Evolutionary conservation across 2,329 filamentous ascomycete genomes (phyloP).

Genomic region (Alternaria angustiovoidea): DNA sequence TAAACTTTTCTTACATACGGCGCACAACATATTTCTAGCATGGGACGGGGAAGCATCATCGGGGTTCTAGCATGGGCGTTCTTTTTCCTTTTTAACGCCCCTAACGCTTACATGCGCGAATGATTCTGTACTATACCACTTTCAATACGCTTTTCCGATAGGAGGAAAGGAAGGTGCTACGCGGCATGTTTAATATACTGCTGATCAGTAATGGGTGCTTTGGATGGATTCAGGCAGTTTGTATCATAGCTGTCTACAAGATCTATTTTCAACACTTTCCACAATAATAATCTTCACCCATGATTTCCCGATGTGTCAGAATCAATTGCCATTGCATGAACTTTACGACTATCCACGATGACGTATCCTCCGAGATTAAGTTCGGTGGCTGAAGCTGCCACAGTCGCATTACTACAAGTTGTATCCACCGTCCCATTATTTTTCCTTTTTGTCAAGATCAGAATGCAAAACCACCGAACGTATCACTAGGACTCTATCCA

Average conservation of each 20-base stretch:
- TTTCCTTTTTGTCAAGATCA: not conserved
- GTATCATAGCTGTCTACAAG: constrained; percentile 5
- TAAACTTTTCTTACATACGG: constrained; percentile 22
- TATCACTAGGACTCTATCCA: not conserved
- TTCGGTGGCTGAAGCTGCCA: constrained; percentile 7
- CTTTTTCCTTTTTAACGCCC: constrained; percentile 13
- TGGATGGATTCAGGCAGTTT: not conserved
- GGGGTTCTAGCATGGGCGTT: constrained; percentile 1
- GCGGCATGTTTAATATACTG: not conserved
- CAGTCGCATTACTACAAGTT: constrained; percentile 3
- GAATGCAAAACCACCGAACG: not conserved
- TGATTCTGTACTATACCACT: constrained; percentile 30
- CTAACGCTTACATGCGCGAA: constrained; percentile 22
- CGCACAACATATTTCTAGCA: constrained; percentile 15
- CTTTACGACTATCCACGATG: not conserved
- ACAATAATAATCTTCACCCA: not conserved
- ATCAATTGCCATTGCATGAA: not conserved
- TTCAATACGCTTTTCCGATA: constrained; percentile 10
- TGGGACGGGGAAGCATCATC: constrained; percentile 15
- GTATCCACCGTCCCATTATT: not conserved
- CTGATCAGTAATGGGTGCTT: constrained; percentile 6
- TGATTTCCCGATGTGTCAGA: not conserved
- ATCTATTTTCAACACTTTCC: not conserved
- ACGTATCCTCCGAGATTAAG: not conserved
- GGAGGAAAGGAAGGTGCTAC: not conserved